Base-by-base conservation (phyloP, 495 filamentous ascomycete species). In the Daldinia vernicosa region DNA sequence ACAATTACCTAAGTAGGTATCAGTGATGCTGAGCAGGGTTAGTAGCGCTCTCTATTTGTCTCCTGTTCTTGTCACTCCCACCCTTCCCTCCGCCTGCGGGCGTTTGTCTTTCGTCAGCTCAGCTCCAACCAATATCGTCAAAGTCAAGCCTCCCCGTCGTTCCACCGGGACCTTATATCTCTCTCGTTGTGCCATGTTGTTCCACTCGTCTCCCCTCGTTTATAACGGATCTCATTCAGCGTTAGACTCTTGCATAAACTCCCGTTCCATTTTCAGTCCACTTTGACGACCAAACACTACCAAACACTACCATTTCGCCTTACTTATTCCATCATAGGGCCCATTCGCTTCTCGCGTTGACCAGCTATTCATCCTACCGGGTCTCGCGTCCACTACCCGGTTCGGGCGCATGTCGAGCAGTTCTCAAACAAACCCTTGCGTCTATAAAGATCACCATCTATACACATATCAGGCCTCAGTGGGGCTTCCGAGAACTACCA, bases 171-270 rank as follows among this genome's bases (percentile, higher is more conserved):
- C 52, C 65, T 62, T 69, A 71, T 72, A 63, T 72, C 70, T 72
- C 64, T 77, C 63, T 73, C 59, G 73, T 75, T 62, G 63, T 74
- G 75, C 75, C 75, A 77, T 74, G 75, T 77, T 74, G 75, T 63
- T 77, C 74, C 74, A 75, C 64, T 77, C 51, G 52, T 52, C 57
- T 64, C 52, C n/a, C 19, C 68, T 74, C 62, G 60, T 74, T 75
- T 75, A 75, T 77, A 76, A 74, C 63, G 69, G 70, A 76, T 74
- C 71, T 70, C 43, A 45, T 74, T 63, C 66, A 72, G 54, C 43
- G 35, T 65, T 52, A 56, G 58, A 47, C 62, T 66, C 66, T 65
- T 60, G 63, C 67, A 69, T 74, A 70, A 70, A 69, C 66, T 69
- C 62, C 63, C 67, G 57, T 60, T 65, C 64, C 63, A 67, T 71